phyloP scores from a whole-genome alignment of 345 rosid species.

The Turritis glabra region DNA sequence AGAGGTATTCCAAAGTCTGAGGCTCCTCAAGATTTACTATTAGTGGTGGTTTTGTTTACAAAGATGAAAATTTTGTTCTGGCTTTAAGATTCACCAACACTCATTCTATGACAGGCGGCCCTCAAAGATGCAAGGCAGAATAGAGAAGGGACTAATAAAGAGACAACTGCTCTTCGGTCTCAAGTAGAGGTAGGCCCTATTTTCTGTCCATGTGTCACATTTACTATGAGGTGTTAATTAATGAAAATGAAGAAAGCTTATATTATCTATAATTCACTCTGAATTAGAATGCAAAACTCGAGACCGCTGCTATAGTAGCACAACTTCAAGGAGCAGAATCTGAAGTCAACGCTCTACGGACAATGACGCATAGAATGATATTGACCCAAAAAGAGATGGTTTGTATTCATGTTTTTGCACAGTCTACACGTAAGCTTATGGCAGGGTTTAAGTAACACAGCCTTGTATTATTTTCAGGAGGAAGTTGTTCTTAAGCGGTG shows the following conservation, averaged over 20 bases:
- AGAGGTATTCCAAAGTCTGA: constrained; percentile 60
- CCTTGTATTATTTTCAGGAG: constrained; percentile 65
- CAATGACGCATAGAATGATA: constrained; percentile 97
- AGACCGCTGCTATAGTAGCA: constrained; percentile 50
- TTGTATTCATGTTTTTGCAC: constrained; percentile 36
- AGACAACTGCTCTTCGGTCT: constrained; percentile 61
- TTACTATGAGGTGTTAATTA: neutral
- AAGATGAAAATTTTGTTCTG: neutral
- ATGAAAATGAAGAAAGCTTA: neutral
- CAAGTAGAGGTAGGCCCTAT: constrained; percentile 69
- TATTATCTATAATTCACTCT: constrained; percentile 38
- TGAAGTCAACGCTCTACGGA: constrained; percentile 76
- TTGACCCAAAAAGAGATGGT: constrained; percentile 99
- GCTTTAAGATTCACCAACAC: constrained; percentile 20
- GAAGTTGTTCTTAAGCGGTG: constrained; percentile 99
- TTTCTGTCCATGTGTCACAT: neutral
- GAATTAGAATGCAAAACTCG: constrained; percentile 69
- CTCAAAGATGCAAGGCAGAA: constrained; percentile 80
- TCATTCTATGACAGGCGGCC: constrained; percentile 62
- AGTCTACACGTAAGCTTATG: constrained; percentile 1
- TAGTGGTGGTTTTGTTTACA: constrained; percentile 19
- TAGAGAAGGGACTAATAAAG: constrained; percentile 60
- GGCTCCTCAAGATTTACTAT: neutral
- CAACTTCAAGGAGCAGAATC: constrained; percentile 79
- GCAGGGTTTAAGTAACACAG: constrained; percentile 6